Evolutionary conservation across 2,329 filamentous ascomycete genomes (phyloP).

Genomic region (Cryphonectria carpinicola): DNA sequence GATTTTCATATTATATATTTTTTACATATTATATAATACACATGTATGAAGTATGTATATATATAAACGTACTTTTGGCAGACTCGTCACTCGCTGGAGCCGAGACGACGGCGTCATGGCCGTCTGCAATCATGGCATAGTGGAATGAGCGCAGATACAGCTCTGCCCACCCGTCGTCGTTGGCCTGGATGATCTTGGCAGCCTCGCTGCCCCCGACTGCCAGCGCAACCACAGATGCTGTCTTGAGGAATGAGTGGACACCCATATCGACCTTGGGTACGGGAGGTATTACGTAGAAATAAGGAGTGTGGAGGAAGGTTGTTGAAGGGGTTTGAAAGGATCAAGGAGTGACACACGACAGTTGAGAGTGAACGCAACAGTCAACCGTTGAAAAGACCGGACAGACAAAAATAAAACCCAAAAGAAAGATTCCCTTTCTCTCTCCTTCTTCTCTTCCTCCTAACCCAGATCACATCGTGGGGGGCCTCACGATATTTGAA

Average conservation of each 20-base stretch:
- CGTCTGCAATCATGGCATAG: slow-evolving; percentile 55
- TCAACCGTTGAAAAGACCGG: background rate
- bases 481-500: slow-evolving; percentile 3
- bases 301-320: background rate
- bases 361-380: background rate
- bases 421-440: background rate
- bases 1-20: slow-evolving; percentile 7
- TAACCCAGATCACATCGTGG: background rate
- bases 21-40: no score
- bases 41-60: no score
- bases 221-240: slow-evolving; percentile 19
- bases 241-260: slow-evolving; percentile 22
- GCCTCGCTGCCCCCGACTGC: slow-evolving; percentile 15
- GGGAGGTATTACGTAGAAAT: background rate
- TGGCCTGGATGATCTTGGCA: slow-evolving; percentile 62
- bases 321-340: background rate
- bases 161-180: slow-evolving; percentile 78
- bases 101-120: slow-evolving; percentile 66
- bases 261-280: slow-evolving; percentile 17
- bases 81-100: slow-evolving; percentile 70
- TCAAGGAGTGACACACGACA: background rate
- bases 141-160: slow-evolving; percentile 66
- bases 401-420: background rate
- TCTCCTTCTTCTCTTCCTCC: background rate
- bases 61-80: slow-evolving; percentile 53